phyloP scores from a whole-genome alignment of 176 grass and related monocot species.

The Ampelocalamus luodianensis region DNA sequence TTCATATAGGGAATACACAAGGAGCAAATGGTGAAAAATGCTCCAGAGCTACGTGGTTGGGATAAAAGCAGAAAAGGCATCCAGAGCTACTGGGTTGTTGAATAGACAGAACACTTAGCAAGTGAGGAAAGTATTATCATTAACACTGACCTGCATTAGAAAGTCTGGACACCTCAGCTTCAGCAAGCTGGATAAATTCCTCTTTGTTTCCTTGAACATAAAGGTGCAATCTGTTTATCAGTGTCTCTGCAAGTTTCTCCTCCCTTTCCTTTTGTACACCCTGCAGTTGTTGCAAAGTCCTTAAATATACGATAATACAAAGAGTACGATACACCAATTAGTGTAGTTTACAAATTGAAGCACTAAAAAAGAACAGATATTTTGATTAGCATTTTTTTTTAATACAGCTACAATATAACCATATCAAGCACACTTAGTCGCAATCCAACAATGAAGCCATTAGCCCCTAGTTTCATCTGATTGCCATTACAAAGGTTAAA shows the following conservation, averaged over 20 bases:
- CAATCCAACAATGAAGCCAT: constrained; percentile 8
- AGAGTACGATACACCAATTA: not conserved
- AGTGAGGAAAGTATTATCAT: not conserved
- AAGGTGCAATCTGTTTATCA: constrained; percentile 71
- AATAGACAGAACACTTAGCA: constrained; percentile 29
- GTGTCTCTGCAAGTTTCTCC: constrained; percentile 79
- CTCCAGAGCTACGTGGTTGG: not conserved
- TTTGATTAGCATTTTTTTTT: constrained; percentile 4
- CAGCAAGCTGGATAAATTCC: constrained; percentile 66
- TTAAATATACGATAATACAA: constrained; percentile 22
- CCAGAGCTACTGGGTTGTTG: constrained; percentile 1
- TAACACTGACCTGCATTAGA: constrained; percentile 71
- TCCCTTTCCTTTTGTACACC: constrained; percentile 91
- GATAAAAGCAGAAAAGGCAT: no score
- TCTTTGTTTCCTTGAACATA: constrained; percentile 93
- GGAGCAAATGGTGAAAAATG: constrained; percentile 15
- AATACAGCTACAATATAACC: constrained; percentile 1
- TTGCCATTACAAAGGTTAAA: constrained; percentile 3
- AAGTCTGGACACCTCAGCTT: constrained; percentile 79
- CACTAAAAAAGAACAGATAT: not conserved
- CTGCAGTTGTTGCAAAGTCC: constrained; percentile 50
- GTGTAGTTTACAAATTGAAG: not conserved
- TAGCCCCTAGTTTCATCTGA: constrained; percentile 1
- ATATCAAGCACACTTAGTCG: not conserved
- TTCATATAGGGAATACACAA: constrained; percentile 18